Evolutionary conservation across 2,329 filamentous ascomycete genomes (phyloP), one percentile per base, ranked within the genome.

Genomic region (Teratosphaeria pseudoeucalypti): DNA sequence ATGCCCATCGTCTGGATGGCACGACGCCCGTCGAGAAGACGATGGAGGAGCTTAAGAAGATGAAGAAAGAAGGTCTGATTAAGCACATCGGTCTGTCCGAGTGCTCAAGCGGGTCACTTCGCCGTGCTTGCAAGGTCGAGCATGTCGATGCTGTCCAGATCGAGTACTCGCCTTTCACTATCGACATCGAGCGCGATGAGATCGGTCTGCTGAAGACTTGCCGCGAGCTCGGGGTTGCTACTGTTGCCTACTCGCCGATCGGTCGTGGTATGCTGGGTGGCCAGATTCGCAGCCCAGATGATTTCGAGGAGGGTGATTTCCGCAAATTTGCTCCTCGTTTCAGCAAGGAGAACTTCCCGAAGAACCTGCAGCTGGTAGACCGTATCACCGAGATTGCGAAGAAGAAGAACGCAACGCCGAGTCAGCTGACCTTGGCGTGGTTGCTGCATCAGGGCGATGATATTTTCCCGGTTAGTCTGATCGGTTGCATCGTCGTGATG

Each of bases 401-500:
- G 52, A 75, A 72, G 62, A 86, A 87, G 71, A 77, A 74, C 3
- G 77, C 75, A 54, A 85, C 84, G 0, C 65, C 82, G 0, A 77
- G 76, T 1, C 81, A 89, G 67, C 68, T 89, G 34, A 80, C 82
- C 1, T 74, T 88, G 32, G 85, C 85, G 0, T 88, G 85, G 84
- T 65, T 88, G 59, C 65, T 85, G 63, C 79, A 79, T 3, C 83
- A 87, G 65, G 70, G 70, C 14, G 76, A 80, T 2, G 81, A 85
- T 64, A 75, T 87, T 56, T 79, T 84, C 65, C 82, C 85, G 0
- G 87, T 82, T 27, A 55, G 64, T 60, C 29, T 32, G 26, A 23
- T 11, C 19, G 11, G 6, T 27, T 12, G 23, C 12, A 26, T 16
- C 19, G 1, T 27, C 39, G 3, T 23, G 12, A 9, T 37, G 34